Evolutionary conservation across 169 alveolate species (phyloP), one percentile per base, ranked within the genome.

Genomic region (Pseudocohnilembus persalinus): DNA sequence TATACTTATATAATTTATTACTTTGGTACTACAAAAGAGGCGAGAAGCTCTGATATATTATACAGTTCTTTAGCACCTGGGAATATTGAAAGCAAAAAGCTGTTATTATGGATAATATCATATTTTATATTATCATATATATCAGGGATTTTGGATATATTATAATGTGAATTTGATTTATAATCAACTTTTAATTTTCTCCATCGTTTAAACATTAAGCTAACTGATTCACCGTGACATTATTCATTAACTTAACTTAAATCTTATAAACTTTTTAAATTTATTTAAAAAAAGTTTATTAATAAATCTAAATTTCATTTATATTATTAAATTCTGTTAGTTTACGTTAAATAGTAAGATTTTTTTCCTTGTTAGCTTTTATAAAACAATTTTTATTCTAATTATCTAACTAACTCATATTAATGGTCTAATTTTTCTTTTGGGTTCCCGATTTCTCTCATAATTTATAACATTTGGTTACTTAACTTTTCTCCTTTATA

Each of bases 111-210:
- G 16, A 92, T 78, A 25, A 92, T 87, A 87, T 94, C 97, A 90
- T 91, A 94, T 86, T 91, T 94, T 29, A 94, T 91, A 82, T 91
- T 91, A 73, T 94, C 97, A 83, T 91, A 94, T 11, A 94, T 91
- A 83, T 94, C 97, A 27, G 97, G 97, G 0, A 94, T 86, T 87
- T 94, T 94, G 30, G 94, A 88, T 31, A 94, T 90, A 78, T 94
- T 94, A 76, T 83, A 94, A 29, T 75, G 84, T 31, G 88, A 74
- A 65, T 91, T 92, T 90, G 90, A 72, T 31, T 80, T 78, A 74
- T 92, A 92, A 82, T 94, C 97, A 31, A 89, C 88, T 78, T 92
- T 94, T 83, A 94, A 77, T 89, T 94, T 94, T 34, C 88, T 83
- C 95, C 95, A 94, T 84, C 96, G 81, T 92, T 65, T 91, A 89